Evolutionary conservation across 1,284 basidiomycete genomes (phyloP).

Genomic region (Apiotrichum gamsii): DNA sequence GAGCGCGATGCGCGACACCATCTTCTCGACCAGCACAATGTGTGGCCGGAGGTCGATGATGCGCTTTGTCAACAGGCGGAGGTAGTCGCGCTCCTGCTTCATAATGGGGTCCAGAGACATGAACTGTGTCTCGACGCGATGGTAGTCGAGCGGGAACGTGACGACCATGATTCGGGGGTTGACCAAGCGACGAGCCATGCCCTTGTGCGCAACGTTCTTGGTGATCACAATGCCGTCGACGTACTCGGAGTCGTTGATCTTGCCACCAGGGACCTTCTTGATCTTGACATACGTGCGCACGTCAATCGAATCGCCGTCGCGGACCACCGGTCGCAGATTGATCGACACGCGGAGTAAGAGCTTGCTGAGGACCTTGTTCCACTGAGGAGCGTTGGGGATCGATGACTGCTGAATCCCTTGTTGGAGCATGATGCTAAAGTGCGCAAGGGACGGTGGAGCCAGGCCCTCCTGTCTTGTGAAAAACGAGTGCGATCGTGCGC

Average conservation of each 20-base stretch:
- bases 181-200: conserved; percentile 50
- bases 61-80: conserved; percentile 78
- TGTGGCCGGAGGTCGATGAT: conserved; percentile 88
- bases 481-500: conserved; percentile 40
- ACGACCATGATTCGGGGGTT: conserved; percentile 88
- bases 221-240: conserved; percentile 96
- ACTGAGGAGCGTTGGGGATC: conserved; percentile 70
- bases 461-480: conserved; percentile 53
- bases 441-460: conserved; percentile 74
- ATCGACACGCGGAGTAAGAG: conserved; percentile 50
- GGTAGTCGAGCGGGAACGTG: conserved; percentile 92
- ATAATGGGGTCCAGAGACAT: conserved; percentile 88
- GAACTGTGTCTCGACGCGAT: conserved; percentile 88
- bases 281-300: conserved; percentile 94
- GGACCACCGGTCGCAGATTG: conserved; percentile 46
- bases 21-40: conserved; percentile 84
- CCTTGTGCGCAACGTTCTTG: conserved; percentile 95
- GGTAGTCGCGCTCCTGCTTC: conserved; percentile 90
- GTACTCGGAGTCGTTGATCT: conserved; percentile 87
- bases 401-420: conserved; percentile 61
- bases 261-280: conserved; percentile 94
- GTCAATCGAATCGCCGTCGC: conserved; percentile 74
- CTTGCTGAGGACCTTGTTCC: conserved; percentile 75
- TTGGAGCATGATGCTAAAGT: conserved; percentile 78
- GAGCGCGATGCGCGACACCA: conserved; percentile 84